phyloP scores from a whole-genome alignment of 768 basidiomycete genomes.

The Amyloporia xantha region DNA sequence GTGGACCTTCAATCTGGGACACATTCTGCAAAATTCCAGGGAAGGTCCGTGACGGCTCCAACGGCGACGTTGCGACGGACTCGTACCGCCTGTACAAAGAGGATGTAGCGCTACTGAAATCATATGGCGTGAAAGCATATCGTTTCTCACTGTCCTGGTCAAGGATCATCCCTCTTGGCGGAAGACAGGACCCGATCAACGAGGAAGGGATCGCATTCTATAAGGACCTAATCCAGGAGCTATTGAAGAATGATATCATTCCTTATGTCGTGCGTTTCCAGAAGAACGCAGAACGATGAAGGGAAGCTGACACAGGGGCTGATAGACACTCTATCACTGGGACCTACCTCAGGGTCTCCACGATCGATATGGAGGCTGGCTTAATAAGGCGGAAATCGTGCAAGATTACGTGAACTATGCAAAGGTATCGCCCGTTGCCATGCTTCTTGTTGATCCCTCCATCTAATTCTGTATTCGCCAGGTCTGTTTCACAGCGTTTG shows the following conservation, averaged over 20 bases:
- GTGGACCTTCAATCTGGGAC: conserved; percentile 44
- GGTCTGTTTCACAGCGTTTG: conserved; percentile 40
- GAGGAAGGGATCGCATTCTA: conserved; percentile 41
- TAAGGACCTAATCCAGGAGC: conserved; percentile 35
- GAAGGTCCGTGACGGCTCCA: conserved; percentile 36
- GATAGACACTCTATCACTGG: conserved; percentile 46
- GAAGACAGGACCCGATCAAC: conserved; percentile 40
- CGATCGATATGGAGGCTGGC: conserved; percentile 43
- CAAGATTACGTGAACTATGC: conserved; percentile 42
- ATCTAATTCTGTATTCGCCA: conserved; percentile 8
- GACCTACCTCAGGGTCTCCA: conserved; percentile 46
- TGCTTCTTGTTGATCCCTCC: neutral
- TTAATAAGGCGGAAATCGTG: conserved; percentile 39
- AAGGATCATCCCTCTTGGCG: conserved; percentile 45
- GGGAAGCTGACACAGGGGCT: neutral
- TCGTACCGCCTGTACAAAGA: conserved; percentile 37
- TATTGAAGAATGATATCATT: conserved; percentile 37
- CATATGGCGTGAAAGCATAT: conserved; percentile 42
- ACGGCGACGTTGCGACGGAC: conserved; percentile 40
- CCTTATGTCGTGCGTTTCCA: conserved; percentile 34
- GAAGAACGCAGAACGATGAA: neutral
- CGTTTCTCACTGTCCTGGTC: conserved; percentile 50
- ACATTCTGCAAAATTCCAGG: conserved; percentile 37
- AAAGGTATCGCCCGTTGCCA: conserved; percentile 17
- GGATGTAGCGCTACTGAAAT: conserved; percentile 39